Base-by-base conservation (phyloP, 164 flowering plant species). In the Nelumbo lutea region DNA sequence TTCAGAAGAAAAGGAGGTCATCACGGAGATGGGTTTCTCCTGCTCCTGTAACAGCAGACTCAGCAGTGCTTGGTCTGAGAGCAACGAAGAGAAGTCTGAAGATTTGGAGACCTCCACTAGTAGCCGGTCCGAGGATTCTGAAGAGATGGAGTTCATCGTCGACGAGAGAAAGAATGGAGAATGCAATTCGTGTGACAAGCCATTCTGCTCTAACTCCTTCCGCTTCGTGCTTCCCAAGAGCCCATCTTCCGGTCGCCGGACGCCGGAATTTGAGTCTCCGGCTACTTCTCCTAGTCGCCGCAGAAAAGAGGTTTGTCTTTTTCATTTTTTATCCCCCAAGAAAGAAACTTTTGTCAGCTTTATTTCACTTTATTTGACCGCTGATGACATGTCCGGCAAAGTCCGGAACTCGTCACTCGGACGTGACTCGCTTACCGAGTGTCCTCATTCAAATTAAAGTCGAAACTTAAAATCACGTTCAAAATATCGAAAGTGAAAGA, bases 61-160 rank as follows among this genome's bases (percentile, higher is more conserved):
- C 0, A 84, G 86, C 61, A 85, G 89, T 67, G 82, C 73, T 63
- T 87, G 89, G 88, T 85, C 90, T 0, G 90, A 86, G 58, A 82
- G 76, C 65, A 82, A 77, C 53, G 94, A 86, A 68, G 88, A 80
- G 38, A 82, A 77, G 55, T 83, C 84, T 7, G 46, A 77, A 72
- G 88, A 89, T 73, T 79, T 86, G 61, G 90, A 81, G 63, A 80
- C 81, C 44, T 79, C 83, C 1, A 73, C 78, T 9, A 64, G 75
- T 67, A 62, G 83, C 68, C 60, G 84, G 46, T 82, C 83, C 9
- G 79, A 75, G 5, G 79, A 79, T 9, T 66, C 56, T 2, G 81
- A 71, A 45, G 79, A 67, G 64, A 63, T 66, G 42, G 79, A 71
- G 42, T 72, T 70, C n/a, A 66, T 68, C 1, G 60, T 53, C 9